Evolutionary conservation across 768 basidiomycete genomes (phyloP), one percentile per base, ranked within the genome.

Genomic region (Pleurotus eryngii): DNA sequence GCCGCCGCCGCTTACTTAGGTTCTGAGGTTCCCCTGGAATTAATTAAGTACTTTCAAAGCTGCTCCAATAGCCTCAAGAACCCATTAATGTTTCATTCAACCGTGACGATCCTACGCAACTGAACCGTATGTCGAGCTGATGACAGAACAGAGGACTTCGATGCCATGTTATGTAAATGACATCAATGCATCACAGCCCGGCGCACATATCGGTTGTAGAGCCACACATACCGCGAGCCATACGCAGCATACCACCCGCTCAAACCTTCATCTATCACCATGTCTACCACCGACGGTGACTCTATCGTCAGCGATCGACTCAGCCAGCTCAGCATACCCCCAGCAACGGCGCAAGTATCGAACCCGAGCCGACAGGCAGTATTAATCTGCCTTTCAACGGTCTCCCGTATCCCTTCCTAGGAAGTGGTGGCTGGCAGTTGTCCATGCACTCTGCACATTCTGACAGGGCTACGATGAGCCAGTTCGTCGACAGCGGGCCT

Each of bases 301-400:
- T 30, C 27, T 50, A 48, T 26, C 20, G 20, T 26, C 46, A 48
- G 11, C 46, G 49, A 27, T 24, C 49, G 17, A 50, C 51, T 24
- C 38, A 54, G 51, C 51, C 51, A 54, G 51, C 51, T 54, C 51
- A 54, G 9, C 51, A 39, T n/a, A 12, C 42, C 14, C 49, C 20
- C 49, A 50, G 27, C 46, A 18, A 26, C 24, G 18, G 17, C 17
- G 17, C 17, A 20, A 48, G 46, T 24, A 48, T 48, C 22, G 17
- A 48, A 20, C 26, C 30, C 49, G 37, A 18, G 26, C 27, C 49
- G 49, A 50, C 49, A 50, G 49, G 17, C 27, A 20, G 15, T n/a
- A 50, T 50, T 50, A 27, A 50, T 50, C 49, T 50, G 49, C 27
- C 49, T 35, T 26, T 50, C 49, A 26, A 50, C 15, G 22, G 49